Conservation (phyloP, 768 basidiomycete species). For the Scleroderma citrinum region DNA sequence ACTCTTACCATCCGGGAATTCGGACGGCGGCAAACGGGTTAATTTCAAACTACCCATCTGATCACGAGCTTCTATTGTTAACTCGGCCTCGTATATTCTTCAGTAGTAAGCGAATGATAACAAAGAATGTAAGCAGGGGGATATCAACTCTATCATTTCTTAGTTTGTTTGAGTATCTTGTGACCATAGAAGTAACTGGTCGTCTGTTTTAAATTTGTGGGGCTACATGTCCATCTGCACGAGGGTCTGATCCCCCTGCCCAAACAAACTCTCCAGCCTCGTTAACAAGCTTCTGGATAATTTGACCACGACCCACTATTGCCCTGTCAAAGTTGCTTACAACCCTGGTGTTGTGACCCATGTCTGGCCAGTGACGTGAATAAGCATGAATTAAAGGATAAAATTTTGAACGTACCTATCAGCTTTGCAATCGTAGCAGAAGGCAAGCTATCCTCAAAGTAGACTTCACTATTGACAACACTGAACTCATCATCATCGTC, state of each 20-base stretch:
- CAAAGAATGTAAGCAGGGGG: conserved; percentile 46
- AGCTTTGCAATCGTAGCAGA: conserved; percentile 58
- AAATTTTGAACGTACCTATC: conserved; percentile 40
- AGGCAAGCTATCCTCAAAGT: conserved; percentile 80
- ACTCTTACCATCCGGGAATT: conserved; percentile 84
- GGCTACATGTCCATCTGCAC: conserved; percentile 84
- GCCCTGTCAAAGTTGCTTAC: conserved; percentile 55
- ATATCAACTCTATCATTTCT: background rate
- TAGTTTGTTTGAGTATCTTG: background rate
- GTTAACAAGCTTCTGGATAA: conserved; percentile 77
- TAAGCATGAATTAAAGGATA: background rate
- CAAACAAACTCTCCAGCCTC: conserved; percentile 72
- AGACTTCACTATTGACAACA: conserved; percentile 73
- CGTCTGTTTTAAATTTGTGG: conserved; percentile 59
- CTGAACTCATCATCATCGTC: conserved; percentile 47
- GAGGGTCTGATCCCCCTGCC: conserved; percentile 90
- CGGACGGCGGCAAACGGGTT: conserved; percentile 59
- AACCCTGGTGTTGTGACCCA: conserved; percentile 81
- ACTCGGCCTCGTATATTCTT: conserved; percentile 4
- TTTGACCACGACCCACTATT: conserved; percentile 79
- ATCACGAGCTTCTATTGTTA: background rate
- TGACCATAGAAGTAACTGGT: background rate
- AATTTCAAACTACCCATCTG: conserved; percentile 7
- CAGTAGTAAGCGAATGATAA: conserved; percentile 63
- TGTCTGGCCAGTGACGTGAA: conserved; percentile 39